Base-by-base conservation (phyloP, 2,329 filamentous ascomycete species). In the Colletotrichum simmondsii region DNA sequence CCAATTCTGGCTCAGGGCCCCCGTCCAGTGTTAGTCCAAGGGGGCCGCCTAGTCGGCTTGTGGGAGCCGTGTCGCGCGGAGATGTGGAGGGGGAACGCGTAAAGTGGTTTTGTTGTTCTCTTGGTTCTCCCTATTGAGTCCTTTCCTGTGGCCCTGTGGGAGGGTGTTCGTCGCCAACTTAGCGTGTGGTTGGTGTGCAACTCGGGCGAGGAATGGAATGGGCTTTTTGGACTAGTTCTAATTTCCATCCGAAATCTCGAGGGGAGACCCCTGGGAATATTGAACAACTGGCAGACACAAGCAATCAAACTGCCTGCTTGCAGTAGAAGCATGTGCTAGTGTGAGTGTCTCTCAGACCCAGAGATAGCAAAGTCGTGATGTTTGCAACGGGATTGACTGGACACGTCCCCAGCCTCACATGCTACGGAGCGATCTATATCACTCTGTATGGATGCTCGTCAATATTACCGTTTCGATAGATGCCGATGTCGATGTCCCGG, bases 181-280 rank as follows among this genome's bases (percentile, higher is more conserved):
- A 35, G 64, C 42, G 64, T 49, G 59, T 24, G 52, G 59, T 64
- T 69, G 65, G 59, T 66, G 65, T 54, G 70, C 65, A 70, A 60
- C 42, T 60, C 32, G n/a, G 57, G 53, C 58, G 42, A 69, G 54
- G 70, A 72, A 69, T 72, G 70, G 19, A 46, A 54, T 35, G 46
- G 30, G n/a, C 5, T 57, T 68, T 35, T 60, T 2, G n/a, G 35
- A 28, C 70, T 65, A 72, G 70, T 56, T 70, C 54, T 59, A 70
- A 70, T 70, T 49, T 69, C 59, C 46, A 49, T 70, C 46, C 65
- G 59, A 63, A 53, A 65, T 70, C 65, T 72, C 70, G 59, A 72
- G 65, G 70, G 70, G n/a, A 70, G 70, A 70, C 70, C 70, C 70
- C 70, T 72, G 70, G 65, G 28, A 72, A 70, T 70, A 69, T 72